These are phyloP conservation scores for Clonostachys byssicola DNA, from an alignment of 2,329 filamentous ascomycete genomes.

Conservation along the genomic window DNA sequence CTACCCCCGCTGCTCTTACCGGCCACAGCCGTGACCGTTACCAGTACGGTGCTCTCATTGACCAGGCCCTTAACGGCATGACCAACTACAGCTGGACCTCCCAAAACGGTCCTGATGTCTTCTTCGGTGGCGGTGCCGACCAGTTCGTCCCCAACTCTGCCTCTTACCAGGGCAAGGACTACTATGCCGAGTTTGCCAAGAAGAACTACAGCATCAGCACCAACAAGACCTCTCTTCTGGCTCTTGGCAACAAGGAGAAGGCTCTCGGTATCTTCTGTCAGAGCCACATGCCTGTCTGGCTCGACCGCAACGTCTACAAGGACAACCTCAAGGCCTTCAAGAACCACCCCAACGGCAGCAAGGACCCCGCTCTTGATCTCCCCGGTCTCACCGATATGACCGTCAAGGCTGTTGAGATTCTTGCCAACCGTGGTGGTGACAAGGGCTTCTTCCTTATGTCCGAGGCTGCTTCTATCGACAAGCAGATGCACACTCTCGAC, in stretches of 20 bases:
- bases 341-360: constrained; percentile 66
- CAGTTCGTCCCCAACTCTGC: constrained; percentile 65
- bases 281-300: constrained; percentile 76
- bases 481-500: constrained; percentile 84
- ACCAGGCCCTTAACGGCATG: constrained; percentile 71
- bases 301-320: constrained; percentile 78
- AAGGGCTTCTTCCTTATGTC: constrained; percentile 86
- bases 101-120: constrained; percentile 71
- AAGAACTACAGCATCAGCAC: constrained; percentile 67
- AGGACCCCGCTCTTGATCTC: constrained; percentile 64
- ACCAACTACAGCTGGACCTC: constrained; percentile 80
- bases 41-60: constrained; percentile 68
- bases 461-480: constrained; percentile 81
- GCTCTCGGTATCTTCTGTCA: constrained; percentile 76
- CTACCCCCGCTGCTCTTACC: constrained; percentile 72
- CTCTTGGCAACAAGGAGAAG: constrained; percentile 51
- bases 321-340: constrained; percentile 62
- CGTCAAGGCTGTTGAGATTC: constrained; percentile 76
- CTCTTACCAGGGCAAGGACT: constrained; percentile 69
- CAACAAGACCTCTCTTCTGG: constrained; percentile 68
- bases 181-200: constrained; percentile 73
- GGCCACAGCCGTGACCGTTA: constrained; percentile 69
- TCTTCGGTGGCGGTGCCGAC: constrained; percentile 79
- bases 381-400: constrained; percentile 89
- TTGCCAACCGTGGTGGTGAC: constrained; percentile 61